Base-by-base conservation (phyloP, 225 moss, liverwort and hornwort genomes). In the Pseudoscleropodium purum region DNA sequence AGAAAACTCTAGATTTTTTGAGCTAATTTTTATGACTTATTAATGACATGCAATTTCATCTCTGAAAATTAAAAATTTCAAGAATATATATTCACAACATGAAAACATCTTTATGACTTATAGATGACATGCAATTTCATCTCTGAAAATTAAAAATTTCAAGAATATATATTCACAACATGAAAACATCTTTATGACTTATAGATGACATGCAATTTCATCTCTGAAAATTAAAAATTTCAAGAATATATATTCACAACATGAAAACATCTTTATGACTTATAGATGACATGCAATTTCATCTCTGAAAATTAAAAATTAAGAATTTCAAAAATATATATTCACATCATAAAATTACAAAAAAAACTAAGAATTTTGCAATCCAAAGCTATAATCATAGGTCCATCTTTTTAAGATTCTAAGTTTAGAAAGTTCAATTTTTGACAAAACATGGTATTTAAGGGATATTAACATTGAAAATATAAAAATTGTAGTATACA, bases 381-480 rank as follows among this genome's bases (percentile, higher is more conserved):
- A 77, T 77, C 21, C 14, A 36, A 77, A 3, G 23, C 3, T 36
- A 36, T 77, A 2, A 1, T 49, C 33, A 49, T 7, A 33, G 7
- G 2, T 0, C 4, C 18, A 31, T 49, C 4, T 0, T 30, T 19
- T 19, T 2, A 21, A 51, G 4, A 0, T 51, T 51, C 7, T 7
- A 31, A 7, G 2, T 49, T 33, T 2, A 13, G 0, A 51, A 51
- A 33, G 21, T 51, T 1, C 5, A 76, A 34, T 34, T 21, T 47
- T 34, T 21, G 5, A 51, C 13, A 51, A 78, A 36, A 36, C 9
- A 52, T 77, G 2, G 3, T 34, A 2, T 31, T 21, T 13, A 34
- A 3, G 4, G 4, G 13, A 0, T 9, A 76, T 76, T 21, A 21
- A 76, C 33, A 76, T 34, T 51, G 3, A 51, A 76, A 34, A 13